Evolutionary conservation across 352 stramenopile genomes (phyloP), one percentile per base, ranked within the genome.

Genomic region (Phytophthora rubi): DNA sequence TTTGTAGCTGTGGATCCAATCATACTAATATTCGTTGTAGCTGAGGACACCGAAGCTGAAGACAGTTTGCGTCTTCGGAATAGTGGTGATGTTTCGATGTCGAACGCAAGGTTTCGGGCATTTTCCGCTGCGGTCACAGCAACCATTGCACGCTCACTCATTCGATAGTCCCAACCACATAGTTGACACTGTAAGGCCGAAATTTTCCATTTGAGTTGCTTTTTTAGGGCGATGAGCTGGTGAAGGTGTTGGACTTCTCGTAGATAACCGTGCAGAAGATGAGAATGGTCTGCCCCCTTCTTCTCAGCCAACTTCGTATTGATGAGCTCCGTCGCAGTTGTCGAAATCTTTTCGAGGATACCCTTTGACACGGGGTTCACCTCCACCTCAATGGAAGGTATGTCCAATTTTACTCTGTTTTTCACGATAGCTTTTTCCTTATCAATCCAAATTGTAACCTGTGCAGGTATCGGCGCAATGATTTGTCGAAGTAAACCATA

Each of bases 171-270:
- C 82, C 77, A 88, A 5, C 80, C 69, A 69, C 81, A 92, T 12
- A 71, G 54, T 48, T 92, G 80, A 7, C 71, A 91, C 42, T 85
- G 70, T 4, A 91, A 52, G 0, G 79, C 59, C 0, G 83, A 71
- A 37, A 94, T 88, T 67, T 86, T 82, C 86, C 86, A 94, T 48
- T 83, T 82, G 32, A 92, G 70, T 5, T 88, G 72, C 30, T 79
- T 79, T 35, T 85, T 84, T 0, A 88, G 26, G 9, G 57, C 44
- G 18, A 83, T 18, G 28, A 94, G 70, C 28, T 89, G 72, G 30
- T 83, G 64, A 5, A 92, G 61, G 6, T 67, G 16, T 59, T 64
- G 44, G 28, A 8, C 18, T 21, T 68, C 45, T 45, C 45, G 63
- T 39, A 57, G 18, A 39, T 65, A 67, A 15, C 56, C 47, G 48